These are phyloP conservation scores for Ampelomyces quisqualis DNA, from an alignment of 2,329 filamentous ascomycete species.

Conservation along the genomic window DNA sequence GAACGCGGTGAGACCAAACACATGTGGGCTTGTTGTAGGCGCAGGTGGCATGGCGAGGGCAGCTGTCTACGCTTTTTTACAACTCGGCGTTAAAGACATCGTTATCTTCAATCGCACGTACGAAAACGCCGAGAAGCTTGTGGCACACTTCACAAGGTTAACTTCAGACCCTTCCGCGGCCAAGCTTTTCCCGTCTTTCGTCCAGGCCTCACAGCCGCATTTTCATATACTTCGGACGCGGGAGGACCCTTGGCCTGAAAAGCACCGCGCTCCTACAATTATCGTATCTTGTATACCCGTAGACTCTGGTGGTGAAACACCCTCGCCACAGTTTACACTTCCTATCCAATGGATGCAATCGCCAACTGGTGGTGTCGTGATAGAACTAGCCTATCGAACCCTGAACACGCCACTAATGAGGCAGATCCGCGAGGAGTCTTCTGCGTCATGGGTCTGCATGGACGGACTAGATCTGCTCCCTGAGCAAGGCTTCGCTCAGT, in stretches of 20 bases:
- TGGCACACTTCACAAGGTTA: slow-evolving; percentile 64
- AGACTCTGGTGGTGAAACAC: slow-evolving; percentile 61
- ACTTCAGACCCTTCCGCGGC: slow-evolving; percentile 21
- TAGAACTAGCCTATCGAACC: slow-evolving; percentile 72
- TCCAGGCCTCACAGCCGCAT: slow-evolving; percentile 40
- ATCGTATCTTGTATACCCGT: slow-evolving; percentile 75
- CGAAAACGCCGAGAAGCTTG: slow-evolving; percentile 64
- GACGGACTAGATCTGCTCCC: slow-evolving; percentile 74
- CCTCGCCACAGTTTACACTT: slow-evolving; percentile 68
- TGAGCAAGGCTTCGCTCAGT: slow-evolving; percentile 77
- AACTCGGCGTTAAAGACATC: slow-evolving; percentile 73
- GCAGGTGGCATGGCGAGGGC: slow-evolving; percentile 73
- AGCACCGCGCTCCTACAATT: slow-evolving; percentile 66
- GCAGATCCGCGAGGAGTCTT: slow-evolving; percentile 63
- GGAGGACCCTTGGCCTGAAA: slow-evolving; percentile 63
- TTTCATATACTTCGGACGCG: slow-evolving; percentile 61
- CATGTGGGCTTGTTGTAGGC: slow-evolving; percentile 56
- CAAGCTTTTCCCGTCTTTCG: slow-evolving; percentile 22
- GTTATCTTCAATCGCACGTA: slow-evolving; percentile 71
- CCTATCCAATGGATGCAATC: slow-evolving; percentile 69
- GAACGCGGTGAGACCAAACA: slow-evolving; percentile 56
- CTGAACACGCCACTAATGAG: slow-evolving; percentile 68
- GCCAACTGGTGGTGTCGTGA: slow-evolving; percentile 72
- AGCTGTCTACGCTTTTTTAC: slow-evolving; percentile 76
- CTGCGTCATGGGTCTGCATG: slow-evolving; percentile 70